Conservation (phyloP, 2,329 filamentous ascomycete genomes). For the Alternaria arborescens region DNA sequence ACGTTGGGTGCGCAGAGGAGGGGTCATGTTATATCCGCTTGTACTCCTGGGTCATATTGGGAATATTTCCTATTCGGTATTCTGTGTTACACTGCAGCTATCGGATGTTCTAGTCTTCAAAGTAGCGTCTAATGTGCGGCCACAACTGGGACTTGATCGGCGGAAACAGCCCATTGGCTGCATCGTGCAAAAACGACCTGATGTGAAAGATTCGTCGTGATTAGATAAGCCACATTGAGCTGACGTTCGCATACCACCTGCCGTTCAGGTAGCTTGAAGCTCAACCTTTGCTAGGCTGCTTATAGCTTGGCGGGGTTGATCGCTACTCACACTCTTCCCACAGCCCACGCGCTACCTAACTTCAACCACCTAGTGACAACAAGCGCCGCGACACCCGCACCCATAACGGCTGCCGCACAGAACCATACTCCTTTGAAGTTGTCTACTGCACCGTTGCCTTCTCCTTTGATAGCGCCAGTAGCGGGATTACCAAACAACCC, state of each 20-base stretch:
- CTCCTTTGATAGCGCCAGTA: slow-evolving; percentile 58
- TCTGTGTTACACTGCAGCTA: not conserved
- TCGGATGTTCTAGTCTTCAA: not conserved
- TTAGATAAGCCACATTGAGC: not conserved
- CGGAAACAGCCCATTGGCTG: not conserved
- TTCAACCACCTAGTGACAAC: slow-evolving; percentile 27
- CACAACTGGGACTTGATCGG: not conserved
- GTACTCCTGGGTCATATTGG: not conserved
- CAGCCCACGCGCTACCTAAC: slow-evolving; percentile 15
- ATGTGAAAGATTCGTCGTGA: not conserved
- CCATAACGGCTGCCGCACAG: slow-evolving; percentile 48
- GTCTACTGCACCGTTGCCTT: slow-evolving; percentile 46
- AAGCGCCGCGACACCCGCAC: slow-evolving; percentile 22
- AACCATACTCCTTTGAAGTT: slow-evolving; percentile 39
- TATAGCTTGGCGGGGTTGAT: not conserved
- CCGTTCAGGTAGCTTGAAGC: not conserved
- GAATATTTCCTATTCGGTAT: not conserved
- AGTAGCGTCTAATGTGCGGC: not conserved
- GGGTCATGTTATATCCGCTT: not conserved
- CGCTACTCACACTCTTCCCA: slow-evolving; percentile 8
- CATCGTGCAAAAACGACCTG: not conserved
- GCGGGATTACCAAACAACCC: slow-evolving; percentile 63
- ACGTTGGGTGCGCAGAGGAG: not conserved
- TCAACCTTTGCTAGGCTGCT: not conserved
- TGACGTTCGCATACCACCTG: not conserved